These are phyloP conservation scores for Echinosophora koreensis DNA, from an alignment of 306 rosid species.

Conservation along the genomic window DNA sequence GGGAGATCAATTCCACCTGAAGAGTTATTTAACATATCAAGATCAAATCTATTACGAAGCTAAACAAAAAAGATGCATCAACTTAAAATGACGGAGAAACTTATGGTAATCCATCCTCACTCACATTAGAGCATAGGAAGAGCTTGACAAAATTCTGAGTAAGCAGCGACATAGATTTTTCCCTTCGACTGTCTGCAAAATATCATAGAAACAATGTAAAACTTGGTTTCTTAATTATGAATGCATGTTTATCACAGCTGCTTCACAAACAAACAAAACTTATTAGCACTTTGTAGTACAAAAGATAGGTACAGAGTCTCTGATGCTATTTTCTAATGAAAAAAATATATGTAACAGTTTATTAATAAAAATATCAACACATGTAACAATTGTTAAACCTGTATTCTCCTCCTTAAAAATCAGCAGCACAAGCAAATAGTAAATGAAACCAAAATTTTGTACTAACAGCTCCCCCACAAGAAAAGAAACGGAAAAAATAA, in stretches of 20 bases:
- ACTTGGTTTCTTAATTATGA: background rate
- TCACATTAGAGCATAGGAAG: conserved; percentile 83
- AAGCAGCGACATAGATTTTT: conserved; percentile 88
- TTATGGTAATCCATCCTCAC: conserved; percentile 53
- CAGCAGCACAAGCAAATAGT: no score
- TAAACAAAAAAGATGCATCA: background rate
- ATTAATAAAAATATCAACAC: no score
- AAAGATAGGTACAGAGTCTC: no score
- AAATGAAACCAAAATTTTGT: no score
- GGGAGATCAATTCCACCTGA: conserved; percentile 82
- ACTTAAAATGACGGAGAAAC: background rate
- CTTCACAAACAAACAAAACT: background rate
- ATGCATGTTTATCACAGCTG: background rate
- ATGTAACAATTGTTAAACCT: no score
- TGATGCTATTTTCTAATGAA: no score
- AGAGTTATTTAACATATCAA: no score
- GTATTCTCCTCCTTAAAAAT: no score
- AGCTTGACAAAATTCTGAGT: conserved; percentile 97
- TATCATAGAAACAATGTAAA: background rate
- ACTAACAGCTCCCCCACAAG: no score
- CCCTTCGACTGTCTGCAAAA: conserved; percentile 80
- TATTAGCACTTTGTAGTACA: no score
- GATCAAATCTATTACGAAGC: background rate
- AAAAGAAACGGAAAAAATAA: no score
- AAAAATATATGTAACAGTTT: no score